Evolutionary conservation across 2,329 filamentous ascomycete species (phyloP).

Genomic region (Verticillium alfalfae): DNA sequence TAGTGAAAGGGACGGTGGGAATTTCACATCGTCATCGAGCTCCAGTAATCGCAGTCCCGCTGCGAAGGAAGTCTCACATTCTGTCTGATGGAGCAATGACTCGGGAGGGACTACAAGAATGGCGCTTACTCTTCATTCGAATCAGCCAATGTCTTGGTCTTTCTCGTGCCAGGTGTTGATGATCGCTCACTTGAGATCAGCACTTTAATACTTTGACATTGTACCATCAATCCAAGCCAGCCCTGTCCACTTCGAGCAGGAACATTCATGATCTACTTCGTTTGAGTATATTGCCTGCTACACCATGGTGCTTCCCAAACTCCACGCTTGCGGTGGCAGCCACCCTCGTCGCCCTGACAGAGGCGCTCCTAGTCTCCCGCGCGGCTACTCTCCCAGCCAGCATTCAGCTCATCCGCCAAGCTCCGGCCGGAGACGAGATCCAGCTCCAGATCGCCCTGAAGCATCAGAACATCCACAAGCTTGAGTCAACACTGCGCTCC

Average conservation of each 20-base stretch:
- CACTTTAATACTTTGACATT: not conserved
- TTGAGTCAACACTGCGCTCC: slow-evolving; percentile 16
- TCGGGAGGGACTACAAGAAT: not conserved
- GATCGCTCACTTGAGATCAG: not conserved
- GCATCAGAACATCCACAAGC: slow-evolving; percentile 16
- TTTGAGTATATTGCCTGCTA: not conserved
- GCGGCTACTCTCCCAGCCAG: slow-evolving; percentile 7
- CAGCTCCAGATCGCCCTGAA: slow-evolving; percentile 13
- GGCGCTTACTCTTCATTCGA: not conserved
- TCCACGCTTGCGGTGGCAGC: slow-evolving; percentile 8
- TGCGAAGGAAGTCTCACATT: not conserved
- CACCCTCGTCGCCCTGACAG: slow-evolving; percentile 1
- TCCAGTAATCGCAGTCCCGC: not conserved
- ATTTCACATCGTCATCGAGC: not conserved
- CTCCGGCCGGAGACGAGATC: slow-evolving; percentile 10
- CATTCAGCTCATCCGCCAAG: slow-evolving; percentile 9
- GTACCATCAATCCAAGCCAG: not conserved
- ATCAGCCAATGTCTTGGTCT: not conserved
- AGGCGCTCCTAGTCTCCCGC: slow-evolving; percentile 12
- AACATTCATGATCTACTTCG: not conserved
- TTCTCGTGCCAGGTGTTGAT: not conserved
- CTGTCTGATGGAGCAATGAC: not conserved
- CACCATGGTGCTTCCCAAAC: slow-evolving; percentile 2
- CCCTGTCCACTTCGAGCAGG: not conserved
- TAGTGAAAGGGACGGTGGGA: not conserved